These are phyloP conservation scores for Sarocladium strictum DNA, from an alignment of 2,329 filamentous ascomycete genomes.

Conservation along the genomic window DNA sequence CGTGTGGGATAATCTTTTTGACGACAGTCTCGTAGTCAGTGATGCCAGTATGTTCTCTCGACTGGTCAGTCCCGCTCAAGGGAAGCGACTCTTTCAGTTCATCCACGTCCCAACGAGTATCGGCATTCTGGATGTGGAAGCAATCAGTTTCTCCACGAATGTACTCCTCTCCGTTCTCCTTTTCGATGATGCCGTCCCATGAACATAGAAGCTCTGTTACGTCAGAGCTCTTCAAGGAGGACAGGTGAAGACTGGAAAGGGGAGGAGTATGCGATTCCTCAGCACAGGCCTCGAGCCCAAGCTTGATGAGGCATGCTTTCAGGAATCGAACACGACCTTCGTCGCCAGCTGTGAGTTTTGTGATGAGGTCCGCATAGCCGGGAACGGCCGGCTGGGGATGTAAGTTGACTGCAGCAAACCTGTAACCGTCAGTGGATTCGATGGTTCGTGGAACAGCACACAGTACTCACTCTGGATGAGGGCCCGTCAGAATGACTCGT, in stretches of 20 bases:
- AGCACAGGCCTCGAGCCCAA: constrained; percentile 73
- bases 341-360: constrained; percentile 63
- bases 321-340: constrained; percentile 66
- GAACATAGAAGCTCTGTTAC: constrained; percentile 62
- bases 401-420: constrained; percentile 78
- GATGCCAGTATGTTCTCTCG: constrained; percentile 46
- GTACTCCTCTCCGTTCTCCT: constrained; percentile 60
- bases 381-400: constrained; percentile 59
- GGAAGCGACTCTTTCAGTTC: constrained; percentile 48
- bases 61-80: constrained; percentile 17
- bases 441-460: too few relatives aligned
- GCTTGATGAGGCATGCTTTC: constrained; percentile 69
- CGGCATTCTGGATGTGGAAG: constrained; percentile 68
- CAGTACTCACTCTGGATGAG: constrained; percentile 85
- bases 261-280: constrained; percentile 64
- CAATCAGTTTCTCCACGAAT: constrained; percentile 78
- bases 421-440: constrained; percentile 32
- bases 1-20: constrained; percentile 71
- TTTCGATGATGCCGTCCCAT: constrained; percentile 62
- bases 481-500: constrained; percentile 71
- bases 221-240: constrained; percentile 57
- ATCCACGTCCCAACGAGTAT: constrained; percentile 52
- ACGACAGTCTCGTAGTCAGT: constrained; percentile 68
- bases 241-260: constrained; percentile 77
- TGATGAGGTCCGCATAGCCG: constrained; percentile 65